Evolutionary conservation across 139 green algal species (phyloP).

Genomic region (Chlamydomonas applanata): DNA sequence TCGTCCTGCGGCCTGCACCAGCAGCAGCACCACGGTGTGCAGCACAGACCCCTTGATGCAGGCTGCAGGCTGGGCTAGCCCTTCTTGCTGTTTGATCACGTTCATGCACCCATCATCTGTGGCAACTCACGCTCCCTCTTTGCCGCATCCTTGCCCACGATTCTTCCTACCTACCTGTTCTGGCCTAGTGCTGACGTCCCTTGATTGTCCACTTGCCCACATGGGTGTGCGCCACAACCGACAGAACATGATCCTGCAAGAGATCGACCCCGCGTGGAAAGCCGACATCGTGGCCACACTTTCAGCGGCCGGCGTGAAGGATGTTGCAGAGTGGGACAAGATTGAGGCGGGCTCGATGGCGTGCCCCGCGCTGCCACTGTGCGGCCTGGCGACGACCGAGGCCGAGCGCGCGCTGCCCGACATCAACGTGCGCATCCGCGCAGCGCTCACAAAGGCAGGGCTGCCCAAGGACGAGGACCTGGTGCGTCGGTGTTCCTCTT

Average conservation of each 20-base stretch:
- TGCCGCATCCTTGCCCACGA: too few relatives aligned
- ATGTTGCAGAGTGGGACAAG: slow-evolving; percentile 70
- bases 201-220: too few relatives aligned
- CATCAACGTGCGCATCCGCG: slow-evolving; percentile 75
- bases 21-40: too few relatives aligned
- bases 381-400: slow-evolving; percentile 95
- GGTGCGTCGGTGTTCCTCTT: slow-evolving; percentile 33
- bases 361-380: slow-evolving; percentile 96
- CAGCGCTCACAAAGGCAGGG: slow-evolving; percentile 69
- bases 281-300: slow-evolving; percentile 77
- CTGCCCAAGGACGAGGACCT: slow-evolving; percentile 66
- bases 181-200: too few relatives aligned
- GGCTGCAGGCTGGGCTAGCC: too few relatives aligned
- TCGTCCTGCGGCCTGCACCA: too few relatives aligned
- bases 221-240: too few relatives aligned
- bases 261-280: slow-evolving; percentile 86
- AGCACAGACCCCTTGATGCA: too few relatives aligned
- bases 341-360: slow-evolving; percentile 89
- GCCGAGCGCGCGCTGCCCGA: slow-evolving; percentile 93
- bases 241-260: slow-evolving; percentile 94
- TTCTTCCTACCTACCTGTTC: too few relatives aligned
- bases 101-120: too few relatives aligned
- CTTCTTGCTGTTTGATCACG: too few relatives aligned
- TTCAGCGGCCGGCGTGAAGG: slow-evolving; percentile 48
- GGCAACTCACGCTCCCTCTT: too few relatives aligned